Evolutionary conservation across 1,139 yeast species (phyloP).

Genomic region (Geotrichum fermentans): DNA sequence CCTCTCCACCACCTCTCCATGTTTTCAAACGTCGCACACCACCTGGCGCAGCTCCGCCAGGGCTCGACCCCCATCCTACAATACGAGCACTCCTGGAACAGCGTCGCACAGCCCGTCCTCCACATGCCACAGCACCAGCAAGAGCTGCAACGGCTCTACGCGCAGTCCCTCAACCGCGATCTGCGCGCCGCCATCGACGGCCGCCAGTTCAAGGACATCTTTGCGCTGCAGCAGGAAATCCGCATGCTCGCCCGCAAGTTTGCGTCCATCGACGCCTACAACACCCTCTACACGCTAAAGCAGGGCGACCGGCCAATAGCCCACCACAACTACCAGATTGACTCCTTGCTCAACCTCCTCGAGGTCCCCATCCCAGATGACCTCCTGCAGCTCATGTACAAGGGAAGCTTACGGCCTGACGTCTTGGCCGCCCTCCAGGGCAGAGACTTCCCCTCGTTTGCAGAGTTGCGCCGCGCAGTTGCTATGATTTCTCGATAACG

Average conservation of each 20-base stretch:
- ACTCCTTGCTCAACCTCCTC: slow-evolving; percentile 6
- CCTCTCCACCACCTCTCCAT: background rate
- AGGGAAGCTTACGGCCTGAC: slow-evolving; percentile 6
- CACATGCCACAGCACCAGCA: slow-evolving; percentile 14
- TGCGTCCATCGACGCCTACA: slow-evolving; percentile 17
- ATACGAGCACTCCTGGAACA: slow-evolving; percentile 15
- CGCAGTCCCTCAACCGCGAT: slow-evolving; percentile 5
- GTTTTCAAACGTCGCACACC: slow-evolving; percentile 3
- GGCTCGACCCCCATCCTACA: background rate
- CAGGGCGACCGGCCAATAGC: slow-evolving; percentile 1
- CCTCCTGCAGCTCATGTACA: slow-evolving; percentile 14
- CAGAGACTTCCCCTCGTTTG: background rate
- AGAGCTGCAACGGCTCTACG: slow-evolving; percentile 13
- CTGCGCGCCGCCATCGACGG: slow-evolving; percentile 6
- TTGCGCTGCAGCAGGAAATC: slow-evolving; percentile 14
- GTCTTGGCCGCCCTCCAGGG: background rate
- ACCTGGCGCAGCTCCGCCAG: slow-evolving; percentile 12
- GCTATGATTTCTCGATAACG: slow-evolving; percentile 2
- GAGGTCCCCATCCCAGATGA: slow-evolving; percentile 18
- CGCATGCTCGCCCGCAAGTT: slow-evolving; percentile 12
- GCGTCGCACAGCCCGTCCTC: slow-evolving; percentile 10
- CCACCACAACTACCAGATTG: slow-evolving; percentile 11
- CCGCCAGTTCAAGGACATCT: background rate
- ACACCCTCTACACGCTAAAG: slow-evolving; percentile 7
- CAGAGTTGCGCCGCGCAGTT: background rate